These are phyloP conservation scores for Blastocladiella emersonii DNA, from an alignment of 371 early-diverging fungal genomes.

Conservation along the genomic window DNA sequence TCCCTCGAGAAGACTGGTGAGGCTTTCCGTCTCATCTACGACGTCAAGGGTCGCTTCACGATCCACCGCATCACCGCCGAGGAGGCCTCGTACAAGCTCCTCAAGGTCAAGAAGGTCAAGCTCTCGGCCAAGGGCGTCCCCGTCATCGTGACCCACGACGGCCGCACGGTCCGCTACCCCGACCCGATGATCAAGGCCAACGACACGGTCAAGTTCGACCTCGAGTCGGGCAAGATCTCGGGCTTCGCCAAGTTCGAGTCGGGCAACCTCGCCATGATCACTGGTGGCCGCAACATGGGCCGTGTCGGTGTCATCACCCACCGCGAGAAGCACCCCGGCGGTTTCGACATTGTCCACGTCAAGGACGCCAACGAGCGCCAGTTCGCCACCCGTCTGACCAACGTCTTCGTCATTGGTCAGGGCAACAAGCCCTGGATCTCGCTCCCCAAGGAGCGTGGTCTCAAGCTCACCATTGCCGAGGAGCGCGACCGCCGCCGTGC, in stretches of 20 bases:
- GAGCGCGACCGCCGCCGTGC: constrained; percentile 60
- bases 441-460: constrained; percentile 94
- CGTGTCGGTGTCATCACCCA: constrained; percentile 96
- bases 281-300: constrained; percentile 98
- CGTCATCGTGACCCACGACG: constrained; percentile 97
- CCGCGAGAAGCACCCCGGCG: constrained; percentile 95
- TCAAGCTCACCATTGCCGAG: constrained; percentile 94
- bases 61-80: constrained; percentile 97
- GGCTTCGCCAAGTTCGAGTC: constrained; percentile 92
- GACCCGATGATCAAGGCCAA: constrained; percentile 97
- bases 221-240: constrained; percentile 83
- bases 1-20: constrained; percentile 97
- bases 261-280: constrained; percentile 93
- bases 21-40: constrained; percentile 98
- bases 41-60: constrained; percentile 97
- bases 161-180: constrained; percentile 98
- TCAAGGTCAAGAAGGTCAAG: constrained; percentile 93
- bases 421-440: constrained; percentile 73
- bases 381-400: constrained; percentile 82
- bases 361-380: constrained; percentile 77
- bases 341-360: constrained; percentile 90
- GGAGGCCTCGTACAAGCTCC: constrained; percentile 97
- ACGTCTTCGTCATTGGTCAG: constrained; percentile 89
- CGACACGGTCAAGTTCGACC: constrained; percentile 97
- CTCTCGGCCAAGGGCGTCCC: constrained; percentile 92